Base-by-base conservation (phyloP, 208 protist species). In the Trypanosoma melophagium region DNA sequence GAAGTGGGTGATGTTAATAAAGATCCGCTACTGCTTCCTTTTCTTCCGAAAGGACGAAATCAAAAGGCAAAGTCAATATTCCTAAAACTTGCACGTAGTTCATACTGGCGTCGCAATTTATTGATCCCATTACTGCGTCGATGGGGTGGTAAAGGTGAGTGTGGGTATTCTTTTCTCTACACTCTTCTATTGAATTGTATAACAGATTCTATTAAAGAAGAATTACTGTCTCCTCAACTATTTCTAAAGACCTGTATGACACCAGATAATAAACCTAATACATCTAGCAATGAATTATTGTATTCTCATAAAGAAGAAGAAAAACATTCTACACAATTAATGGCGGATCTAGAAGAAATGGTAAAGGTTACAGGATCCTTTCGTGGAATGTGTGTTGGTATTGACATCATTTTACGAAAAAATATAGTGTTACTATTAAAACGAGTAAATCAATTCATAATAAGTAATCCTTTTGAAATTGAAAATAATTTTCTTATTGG, bases 351-450 rank as follows among this genome's bases (percentile, higher is more conserved):
- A 13, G 67, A 75, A 21, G 65, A 56, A 38, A 31, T 84, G 38
- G 54, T 75, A 24, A 28, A 55, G 19, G 70, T 56, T n/a, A 76
- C 79, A 16, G 60, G 56, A 7, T 84, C 79, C 10, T 84, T 80
- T 60, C 31, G 63, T 21, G 70, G 60, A 13, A 53, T 80, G 16
- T 80, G 74, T 35, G 17, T 69, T 49, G 74, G 65, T 9, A 65
- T 77, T 31, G 61, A 66, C 21, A 40, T 59, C 8, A 66, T 76
- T 44, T 40, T 79, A 47, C 71, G 60, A 9, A 62, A 64, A 21
- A 55, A 74, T 45, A 47, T 51, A n/a, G 2, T 16, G 25, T 24
- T 19, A 31, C 28, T 74, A 3, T 9, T 73, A 38, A n/a, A 62
- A 44, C 52, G 63, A 7, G 60, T 76, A 28, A 41, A 14, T 10